Evolutionary conservation across 169 alveolate species (phyloP), one percentile per base, ranked within the genome.

Genomic region (Eimeria tenella): DNA sequence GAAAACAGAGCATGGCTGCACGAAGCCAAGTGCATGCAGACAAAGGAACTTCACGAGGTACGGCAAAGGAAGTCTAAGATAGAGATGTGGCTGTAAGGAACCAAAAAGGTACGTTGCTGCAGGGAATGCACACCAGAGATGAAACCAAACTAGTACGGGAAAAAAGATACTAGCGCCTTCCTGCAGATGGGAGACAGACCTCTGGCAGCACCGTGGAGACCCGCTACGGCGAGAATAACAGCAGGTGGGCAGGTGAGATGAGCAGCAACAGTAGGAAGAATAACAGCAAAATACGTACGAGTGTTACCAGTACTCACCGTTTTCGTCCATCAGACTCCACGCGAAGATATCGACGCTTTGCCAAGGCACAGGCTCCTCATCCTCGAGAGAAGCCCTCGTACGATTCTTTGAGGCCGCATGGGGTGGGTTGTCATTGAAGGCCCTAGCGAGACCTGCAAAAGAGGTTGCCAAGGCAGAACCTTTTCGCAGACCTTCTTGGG

Each of bases 311-410:
- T 31, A 31, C 91, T 31, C 23, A 88, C 94, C 94, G 65, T 88
- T 88, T 25, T 88, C 94, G 15, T 62, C 88, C 4, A 53, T 71
- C 9, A 88, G 79, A 56, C 82, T 81, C 94, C 94, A 88, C 5
- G 94, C 94, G 49, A 88, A 88, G 13, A 88, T 19, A 53, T 88
- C 94, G 8, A 88, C 88, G 63, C 88, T 81, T 4, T 63, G 53
- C 93, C 93, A 87, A 25, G 86, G 63, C 9, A 75, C 86, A 10
- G 86, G 86, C 9, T 75, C 86, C 63, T 75, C 86, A 8, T 75
- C 86, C 23, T 7, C 65, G 42, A 31, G 42, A n/a, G 17, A n/a
- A 63, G 23, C 74, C 42, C 2, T 31, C 2, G 42, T 31, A 31
- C 42, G 42, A 31, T 31, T 31, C 42, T 31, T 31, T 31, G 42